phyloP scores from a whole-genome alignment of 257 asterid species.

The Oldenlandia corymbosa region DNA sequence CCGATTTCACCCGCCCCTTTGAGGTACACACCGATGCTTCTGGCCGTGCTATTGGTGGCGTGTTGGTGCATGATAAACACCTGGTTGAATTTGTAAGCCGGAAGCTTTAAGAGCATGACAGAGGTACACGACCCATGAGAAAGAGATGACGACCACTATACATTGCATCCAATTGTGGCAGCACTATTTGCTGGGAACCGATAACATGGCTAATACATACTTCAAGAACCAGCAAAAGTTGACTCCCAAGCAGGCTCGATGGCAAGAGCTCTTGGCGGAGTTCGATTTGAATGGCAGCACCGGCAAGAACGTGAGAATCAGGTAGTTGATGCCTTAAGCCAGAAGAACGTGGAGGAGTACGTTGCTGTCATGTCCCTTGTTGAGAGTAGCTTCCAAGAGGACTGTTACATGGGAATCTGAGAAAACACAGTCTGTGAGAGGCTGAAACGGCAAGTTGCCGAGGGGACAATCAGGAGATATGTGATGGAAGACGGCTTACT shows the following conservation, averaged over 20 bases:
- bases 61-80: neutral
- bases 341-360: no score
- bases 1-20: neutral
- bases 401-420: no score
- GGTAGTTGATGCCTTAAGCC: no score
- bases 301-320: neutral
- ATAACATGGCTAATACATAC: neutral
- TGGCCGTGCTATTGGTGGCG: neutral
- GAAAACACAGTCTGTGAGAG: no score
- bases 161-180: neutral
- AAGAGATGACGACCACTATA: neutral
- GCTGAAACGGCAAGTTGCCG: no score
- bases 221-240: neutral
- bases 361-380: no score
- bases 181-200: neutral
- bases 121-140: neutral
- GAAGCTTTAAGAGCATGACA: neutral
- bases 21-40: neutral
- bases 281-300: neutral
- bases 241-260: neutral
- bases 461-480: no score
- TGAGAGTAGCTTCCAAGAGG: no score
- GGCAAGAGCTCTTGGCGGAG: neutral
- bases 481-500: no score
- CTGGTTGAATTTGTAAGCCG: neutral